Evolutionary conservation across 805 yeast species (phyloP), one percentile per base, ranked within the genome.

Genomic region (Metschnikowia reukaufii): DNA sequence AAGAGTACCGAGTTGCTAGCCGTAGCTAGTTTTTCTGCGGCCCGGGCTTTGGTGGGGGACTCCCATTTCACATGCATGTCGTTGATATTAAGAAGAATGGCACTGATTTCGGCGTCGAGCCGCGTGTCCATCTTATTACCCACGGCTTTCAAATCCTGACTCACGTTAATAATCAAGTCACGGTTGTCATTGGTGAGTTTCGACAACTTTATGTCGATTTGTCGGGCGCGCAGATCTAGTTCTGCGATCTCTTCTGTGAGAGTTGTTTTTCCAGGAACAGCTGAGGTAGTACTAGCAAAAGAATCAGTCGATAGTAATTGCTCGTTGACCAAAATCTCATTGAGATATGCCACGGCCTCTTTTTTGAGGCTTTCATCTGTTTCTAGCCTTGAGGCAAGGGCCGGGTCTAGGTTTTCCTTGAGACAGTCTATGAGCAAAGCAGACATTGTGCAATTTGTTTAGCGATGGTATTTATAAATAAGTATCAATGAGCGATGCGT

Each of bases 201-300:
- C 6, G 73, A 69, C 36, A 84, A 61, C 49, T 76, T 62, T 4
- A 65, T 57, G 49, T 82, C 84, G 16, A 79, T 58, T 1, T 64
- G 59, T 17, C 82, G 64, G 51, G 78, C 79, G n/a, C 70, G 52
- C 21, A 79, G 77, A 54, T 84, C 89, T 29, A 84, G 63, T 57
- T 86, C 92, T 0, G 91, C 91, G 36, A 86, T 82, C 58, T 83
- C 90, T 53, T 84, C 88, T 1, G 82, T 78, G 29, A 82, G 54
- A 0, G 82, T 76, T 25, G 38, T 20, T 15, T 36, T 39, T 15
- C 38, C 47, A 12, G 41, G 42, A 8, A 9, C 16, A 58, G 49
- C 54, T 54, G 40, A 51, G 52, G 72, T 25, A 66, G 75, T 58
- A 61, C 77, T 56, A 62, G 79, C 50, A 66, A 67, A 54, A 42